Conservation (phyloP, 345 rosid genomes). For the Corchorus capsularis region DNA sequence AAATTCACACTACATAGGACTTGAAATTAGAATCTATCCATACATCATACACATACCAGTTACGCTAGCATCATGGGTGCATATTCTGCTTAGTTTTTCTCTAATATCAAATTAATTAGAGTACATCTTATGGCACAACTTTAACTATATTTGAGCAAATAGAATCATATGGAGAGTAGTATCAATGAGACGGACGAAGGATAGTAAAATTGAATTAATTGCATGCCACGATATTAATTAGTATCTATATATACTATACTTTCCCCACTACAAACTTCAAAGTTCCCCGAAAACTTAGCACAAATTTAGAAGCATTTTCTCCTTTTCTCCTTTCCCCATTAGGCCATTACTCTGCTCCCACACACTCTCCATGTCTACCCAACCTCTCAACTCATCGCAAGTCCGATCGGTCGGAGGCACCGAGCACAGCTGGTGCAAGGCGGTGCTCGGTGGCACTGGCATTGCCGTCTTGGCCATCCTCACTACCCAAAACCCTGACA, state of each 20-base stretch:
- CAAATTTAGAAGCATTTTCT: background rate
- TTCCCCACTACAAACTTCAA: background rate
- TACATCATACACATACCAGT: no score
- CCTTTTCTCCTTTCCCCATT: background rate
- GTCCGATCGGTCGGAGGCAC: conserved; percentile 23
- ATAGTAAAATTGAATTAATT: background rate
- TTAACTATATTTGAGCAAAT: no score
- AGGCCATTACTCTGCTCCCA: background rate
- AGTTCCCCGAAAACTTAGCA: background rate
- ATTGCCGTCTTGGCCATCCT: conserved; percentile 33
- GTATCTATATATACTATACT: background rate
- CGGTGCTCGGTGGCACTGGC: conserved; percentile 42
- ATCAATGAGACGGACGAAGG: background rate
- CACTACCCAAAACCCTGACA: conserved; percentile 13
- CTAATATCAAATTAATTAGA: no score
- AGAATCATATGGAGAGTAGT: no score
- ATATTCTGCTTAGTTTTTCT: no score
- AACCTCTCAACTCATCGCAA: background rate
- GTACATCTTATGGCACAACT: no score
- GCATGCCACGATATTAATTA: background rate
- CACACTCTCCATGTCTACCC: background rate
- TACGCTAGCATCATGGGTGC: no score
- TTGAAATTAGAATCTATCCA: no score
- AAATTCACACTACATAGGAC: no score
- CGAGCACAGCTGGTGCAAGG: conserved; percentile 36